phyloP scores from a whole-genome alignment of 805 yeast genomes.

The Saturnispora serradocipensis region DNA sequence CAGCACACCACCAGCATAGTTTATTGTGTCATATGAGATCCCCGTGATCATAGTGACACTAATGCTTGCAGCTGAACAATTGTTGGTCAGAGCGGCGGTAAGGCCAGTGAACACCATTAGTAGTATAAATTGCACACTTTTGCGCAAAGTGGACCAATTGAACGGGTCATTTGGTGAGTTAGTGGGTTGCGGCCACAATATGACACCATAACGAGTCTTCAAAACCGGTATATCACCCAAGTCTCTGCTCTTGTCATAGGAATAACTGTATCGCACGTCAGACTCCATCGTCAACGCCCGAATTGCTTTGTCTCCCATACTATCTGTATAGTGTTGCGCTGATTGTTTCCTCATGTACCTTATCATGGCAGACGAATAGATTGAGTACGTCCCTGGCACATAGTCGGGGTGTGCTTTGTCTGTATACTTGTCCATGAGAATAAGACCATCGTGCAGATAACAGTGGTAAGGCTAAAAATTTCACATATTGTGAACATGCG shows the following conservation, averaged over 20 bases:
- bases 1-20: conserved; percentile 41
- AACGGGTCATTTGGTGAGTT: conserved; percentile 42
- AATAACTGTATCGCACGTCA: conserved; percentile 14
- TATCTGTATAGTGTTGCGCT: conserved; percentile 6
- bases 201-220: conserved; percentile 28
- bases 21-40: conserved; percentile 37
- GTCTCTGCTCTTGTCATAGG: conserved; percentile 10
- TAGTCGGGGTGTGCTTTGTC: conserved; percentile 32
- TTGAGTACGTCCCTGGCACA: conserved; percentile 49
- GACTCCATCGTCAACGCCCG: not conserved
- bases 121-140: conserved; percentile 31
- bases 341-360: conserved; percentile 13
- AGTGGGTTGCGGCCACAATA: conserved; percentile 41
- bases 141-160: conserved; percentile 37
- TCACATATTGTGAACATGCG: not conserved
- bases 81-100: conserved; percentile 42
- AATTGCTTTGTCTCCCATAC: not conserved
- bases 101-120: conserved; percentile 35
- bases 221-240: conserved; percentile 19
- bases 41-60: conserved; percentile 34
- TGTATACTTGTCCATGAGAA: conserved; percentile 28
- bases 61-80: conserved; percentile 41
- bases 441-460: not conserved
- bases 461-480: not conserved
- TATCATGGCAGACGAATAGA: conserved; percentile 34